Base-by-base conservation (phyloP, 2,329 filamentous ascomycete species). In the Trichophyton verrucosum region DNA sequence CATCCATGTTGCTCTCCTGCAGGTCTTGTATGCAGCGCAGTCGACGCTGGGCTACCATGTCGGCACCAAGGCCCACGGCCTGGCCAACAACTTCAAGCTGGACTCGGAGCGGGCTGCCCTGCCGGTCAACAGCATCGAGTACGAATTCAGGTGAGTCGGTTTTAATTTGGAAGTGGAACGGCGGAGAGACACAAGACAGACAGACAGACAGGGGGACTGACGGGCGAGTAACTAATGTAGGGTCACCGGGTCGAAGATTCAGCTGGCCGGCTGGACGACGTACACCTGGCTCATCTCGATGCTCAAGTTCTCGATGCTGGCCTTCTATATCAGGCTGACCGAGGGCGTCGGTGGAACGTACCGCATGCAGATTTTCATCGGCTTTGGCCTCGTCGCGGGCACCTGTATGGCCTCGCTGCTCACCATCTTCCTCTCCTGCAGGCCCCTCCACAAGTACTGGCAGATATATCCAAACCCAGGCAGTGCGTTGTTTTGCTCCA, bases 401-500 rank as follows among this genome's bases (percentile, higher is more conserved):
- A 82, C 79, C 3, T 85, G 79, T 64, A 60, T 83, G 30, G 74
- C 74, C 0, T 77, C 77, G 3, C 70, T 78, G 9, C 68, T 81
- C 33, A 76, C 77, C 1, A 72, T 83, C 13, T 71, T 82, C 4
- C 68, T 80, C 1, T 75, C 76, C n/a, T 85, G 82, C 65, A 74
- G 75, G 8, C 81, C 81, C 0, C 77, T 84, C 57, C 65, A 72
- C 40, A 74, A 73, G n/a, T 79, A 80, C 66, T 85, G 82, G 81
- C 81, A 84, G 66, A 82, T 85, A 49, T 72, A 76, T 57, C 82
- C 82, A 0, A 73, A 84, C 38, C 82, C 82, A 0, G 81, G 81
- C 20, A 76, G 80, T 81, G 65, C 70, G 79, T 73, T 17, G n/a
- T 44, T 27, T 30, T 7, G 6, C 1, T n/a, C 58, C 27, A 15